phyloP scores from a whole-genome alignment of 169 alveolate genomes.

The Plasmodium billcollinsi region DNA sequence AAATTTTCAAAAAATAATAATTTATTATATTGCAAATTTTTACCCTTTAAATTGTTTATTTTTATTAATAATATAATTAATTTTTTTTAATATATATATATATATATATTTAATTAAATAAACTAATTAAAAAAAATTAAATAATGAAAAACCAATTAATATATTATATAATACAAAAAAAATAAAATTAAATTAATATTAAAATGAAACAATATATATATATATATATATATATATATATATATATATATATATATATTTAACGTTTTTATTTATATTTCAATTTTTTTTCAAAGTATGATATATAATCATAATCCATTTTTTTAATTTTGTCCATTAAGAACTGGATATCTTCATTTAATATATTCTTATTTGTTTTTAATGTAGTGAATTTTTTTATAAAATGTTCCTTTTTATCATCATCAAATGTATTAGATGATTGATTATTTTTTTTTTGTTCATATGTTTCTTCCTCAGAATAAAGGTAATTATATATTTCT shows the following conservation, averaged over 20 bases:
- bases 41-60: too few species aligned
- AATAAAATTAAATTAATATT: too few species aligned
- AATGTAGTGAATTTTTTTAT: slow-evolving; percentile 35
- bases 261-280: slow-evolving; percentile 19
- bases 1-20: too few species aligned
- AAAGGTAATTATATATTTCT: slow-evolving; percentile 2
- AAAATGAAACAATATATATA: not conserved
- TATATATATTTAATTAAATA: not conserved
- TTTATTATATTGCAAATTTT: too few species aligned
- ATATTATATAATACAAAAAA: too few species aligned
- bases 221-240: not conserved
- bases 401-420: slow-evolving; percentile 13
- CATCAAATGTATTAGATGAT: not conserved
- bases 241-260: not conserved
- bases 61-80: too few species aligned
- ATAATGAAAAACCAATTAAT: too few species aligned
- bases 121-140: too few species aligned
- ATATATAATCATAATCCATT: slow-evolving; percentile 60
- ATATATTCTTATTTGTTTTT: slow-evolving; percentile 25
- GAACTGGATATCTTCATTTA: slow-evolving; percentile 35
- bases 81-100: not conserved
- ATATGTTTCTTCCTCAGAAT: not conserved
- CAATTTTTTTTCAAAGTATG: slow-evolving; percentile 59
- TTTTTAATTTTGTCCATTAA: slow-evolving; percentile 41
- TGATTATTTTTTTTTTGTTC: not conserved